These are phyloP conservation scores for Diversispora epigaea DNA, from an alignment of 192 early-diverging fungal genomes.

Conservation along the genomic window DNA sequence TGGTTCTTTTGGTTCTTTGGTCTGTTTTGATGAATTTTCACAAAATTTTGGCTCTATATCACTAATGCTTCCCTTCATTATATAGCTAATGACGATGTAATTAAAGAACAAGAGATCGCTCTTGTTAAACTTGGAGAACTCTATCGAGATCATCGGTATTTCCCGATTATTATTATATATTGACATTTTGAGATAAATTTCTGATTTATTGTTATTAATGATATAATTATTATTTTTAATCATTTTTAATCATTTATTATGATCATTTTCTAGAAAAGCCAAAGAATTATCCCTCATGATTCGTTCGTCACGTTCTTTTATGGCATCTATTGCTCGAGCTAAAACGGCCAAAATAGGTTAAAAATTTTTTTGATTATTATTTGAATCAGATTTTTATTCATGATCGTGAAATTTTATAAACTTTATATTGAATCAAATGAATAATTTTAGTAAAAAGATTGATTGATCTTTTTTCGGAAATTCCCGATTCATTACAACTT, in stretches of 20 bases:
- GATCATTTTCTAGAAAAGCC: conserved; percentile 56
- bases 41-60: too few species aligned
- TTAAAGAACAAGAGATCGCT: conserved; percentile 65
- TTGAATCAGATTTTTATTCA: too few species aligned
- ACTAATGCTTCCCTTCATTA: too few species aligned
- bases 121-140: conserved; percentile 73
- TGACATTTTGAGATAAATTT: not conserved
- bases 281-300: conserved; percentile 79
- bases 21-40: too few species aligned
- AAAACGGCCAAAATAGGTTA: conserved; percentile 93
- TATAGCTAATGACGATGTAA: conserved; percentile 5
- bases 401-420: too few species aligned
- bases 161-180: not conserved
- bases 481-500: conserved; percentile 80
- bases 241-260: not conserved
- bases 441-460: conserved; percentile 69
- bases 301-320: conserved; percentile 73
- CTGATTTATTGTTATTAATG: too few species aligned
- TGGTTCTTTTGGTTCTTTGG: too few species aligned
- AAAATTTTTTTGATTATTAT: not conserved
- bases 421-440: not conserved
- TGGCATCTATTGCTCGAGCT: conserved; percentile 86
- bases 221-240: not conserved
- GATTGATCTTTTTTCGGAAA: conserved; percentile 84
- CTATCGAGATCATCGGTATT: conserved; percentile 65